Conservation (phyloP, 140 eudicot species). For the Oenanthe javanica region DNA sequence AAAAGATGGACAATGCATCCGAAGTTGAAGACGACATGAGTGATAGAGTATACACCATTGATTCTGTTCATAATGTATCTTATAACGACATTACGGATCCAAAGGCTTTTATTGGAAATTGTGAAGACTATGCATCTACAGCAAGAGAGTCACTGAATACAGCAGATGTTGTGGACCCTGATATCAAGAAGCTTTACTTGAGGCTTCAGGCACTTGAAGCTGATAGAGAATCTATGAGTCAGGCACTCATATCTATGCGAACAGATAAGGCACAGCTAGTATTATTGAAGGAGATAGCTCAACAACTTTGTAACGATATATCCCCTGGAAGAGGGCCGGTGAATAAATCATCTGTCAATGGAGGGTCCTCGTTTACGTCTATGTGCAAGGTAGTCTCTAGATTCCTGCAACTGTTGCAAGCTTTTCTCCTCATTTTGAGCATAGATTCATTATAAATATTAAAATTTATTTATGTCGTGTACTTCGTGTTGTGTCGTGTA, state of each 20-base stretch:
- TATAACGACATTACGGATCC: conserved; percentile 32
- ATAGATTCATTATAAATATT: background rate
- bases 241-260: conserved; percentile 69
- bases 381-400: conserved; percentile 45
- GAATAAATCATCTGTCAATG: conserved; percentile 35
- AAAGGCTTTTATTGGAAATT: conserved; percentile 39
- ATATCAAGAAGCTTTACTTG: conserved; percentile 55
- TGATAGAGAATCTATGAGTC: conserved; percentile 86
- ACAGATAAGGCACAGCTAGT: conserved; percentile 89
- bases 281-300: conserved; percentile 73
- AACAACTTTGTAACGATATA: conserved; percentile 66
- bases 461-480: too few relatives aligned
- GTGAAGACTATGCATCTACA: conserved; percentile 50
- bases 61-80: conserved; percentile 49
- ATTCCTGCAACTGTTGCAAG: background rate
- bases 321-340: conserved; percentile 28
- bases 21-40: conserved; percentile 75
- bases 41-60: conserved; percentile 81
- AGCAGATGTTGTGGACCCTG: conserved; percentile 43
- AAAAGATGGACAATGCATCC: conserved; percentile 48
- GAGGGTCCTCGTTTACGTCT: conserved; percentile 39
- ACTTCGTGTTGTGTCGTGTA: too few relatives aligned
- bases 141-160: conserved; percentile 40
- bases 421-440: background rate
- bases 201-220: conserved; percentile 95